Conservation (phyloP, 352 stramenopile genomes). For the Phytophthora pluvialis region DNA sequence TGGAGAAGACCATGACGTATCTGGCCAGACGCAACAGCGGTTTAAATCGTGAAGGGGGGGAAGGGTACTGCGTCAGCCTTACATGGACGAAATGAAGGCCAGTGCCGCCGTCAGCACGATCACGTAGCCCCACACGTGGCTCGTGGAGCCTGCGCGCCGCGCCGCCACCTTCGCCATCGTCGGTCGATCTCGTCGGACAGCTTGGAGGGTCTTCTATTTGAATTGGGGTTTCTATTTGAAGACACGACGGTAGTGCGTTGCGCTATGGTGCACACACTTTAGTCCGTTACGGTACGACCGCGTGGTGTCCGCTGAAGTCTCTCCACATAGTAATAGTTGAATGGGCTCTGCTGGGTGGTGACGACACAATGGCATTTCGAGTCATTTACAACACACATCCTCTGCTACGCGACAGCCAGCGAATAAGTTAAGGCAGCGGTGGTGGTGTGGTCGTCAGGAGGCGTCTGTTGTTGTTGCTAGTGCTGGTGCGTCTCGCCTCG, state of each 20-base stretch:
- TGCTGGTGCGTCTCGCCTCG: not conserved
- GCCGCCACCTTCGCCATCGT: slow-evolving; percentile 33
- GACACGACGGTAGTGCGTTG: not conserved
- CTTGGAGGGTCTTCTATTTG: too few species aligned
- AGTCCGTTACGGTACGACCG: not conserved
- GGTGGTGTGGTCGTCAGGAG: not conserved
- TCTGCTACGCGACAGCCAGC: not conserved
- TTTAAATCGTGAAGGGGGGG: slow-evolving; percentile 1
- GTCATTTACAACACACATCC: not conserved
- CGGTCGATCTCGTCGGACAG: not conserved
- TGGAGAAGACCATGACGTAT: slow-evolving; percentile 79
- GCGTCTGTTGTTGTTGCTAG: not conserved
- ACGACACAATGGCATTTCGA: not conserved
- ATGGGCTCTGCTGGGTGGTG: not conserved
- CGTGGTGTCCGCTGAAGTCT: too few species aligned
- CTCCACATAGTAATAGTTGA: not conserved
- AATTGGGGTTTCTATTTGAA: not conserved
- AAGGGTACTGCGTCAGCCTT: slow-evolving; percentile 10
- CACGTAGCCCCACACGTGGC: slow-evolving; percentile 82
- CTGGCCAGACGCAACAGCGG: slow-evolving; percentile 25
- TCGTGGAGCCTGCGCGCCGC: slow-evolving; percentile 68
- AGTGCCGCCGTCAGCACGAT: slow-evolving; percentile 58
- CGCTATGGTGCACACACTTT: not conserved
- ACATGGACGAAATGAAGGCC: slow-evolving; percentile 75
- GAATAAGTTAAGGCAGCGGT: not conserved